A percentile compares a stretch with the other conserved stretches of the same genome.
Conservation (phyloP, 129 eudicot species). For the Escallonia rubra region DNA sequence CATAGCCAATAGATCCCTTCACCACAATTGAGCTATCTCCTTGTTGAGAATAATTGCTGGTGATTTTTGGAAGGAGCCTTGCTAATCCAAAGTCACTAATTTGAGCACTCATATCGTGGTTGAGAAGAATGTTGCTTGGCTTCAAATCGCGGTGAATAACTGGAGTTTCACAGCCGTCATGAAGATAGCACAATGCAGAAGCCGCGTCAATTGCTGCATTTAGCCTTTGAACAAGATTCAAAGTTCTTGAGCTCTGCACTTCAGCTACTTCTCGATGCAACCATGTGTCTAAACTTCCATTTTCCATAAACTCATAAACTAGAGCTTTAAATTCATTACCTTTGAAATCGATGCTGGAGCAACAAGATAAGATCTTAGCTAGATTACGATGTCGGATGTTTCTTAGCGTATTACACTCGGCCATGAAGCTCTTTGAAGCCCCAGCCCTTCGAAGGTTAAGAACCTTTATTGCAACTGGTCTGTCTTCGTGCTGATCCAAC, state of each 20-base stretch:
- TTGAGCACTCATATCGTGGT: slow-evolving; percentile 16
- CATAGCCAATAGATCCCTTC: slow-evolving; percentile 32
- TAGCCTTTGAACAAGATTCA: slow-evolving; percentile 6
- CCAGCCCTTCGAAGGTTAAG: slow-evolving; percentile 7
- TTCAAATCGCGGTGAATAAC: slow-evolving; percentile 23
- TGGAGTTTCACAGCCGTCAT: slow-evolving; percentile 13
- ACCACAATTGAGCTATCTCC: slow-evolving; percentile 19
- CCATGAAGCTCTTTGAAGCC: slow-evolving; percentile 11
- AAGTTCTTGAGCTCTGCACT: background rate
- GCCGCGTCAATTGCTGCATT: slow-evolving; percentile 17
- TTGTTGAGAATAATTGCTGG: background rate
- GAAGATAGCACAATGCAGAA: slow-evolving; percentile 16
- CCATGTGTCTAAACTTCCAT: slow-evolving; percentile 13
- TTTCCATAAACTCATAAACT: slow-evolving; percentile 8
- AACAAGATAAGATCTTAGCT: slow-evolving; percentile 4
- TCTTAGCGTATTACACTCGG: slow-evolving; percentile 10
- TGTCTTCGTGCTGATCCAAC: background rate
- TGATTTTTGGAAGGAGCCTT: slow-evolving; percentile 3
- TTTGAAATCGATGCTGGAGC: slow-evolving; percentile 14
- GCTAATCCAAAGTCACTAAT: slow-evolving; percentile 22
- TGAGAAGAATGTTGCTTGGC: slow-evolving; percentile 37
- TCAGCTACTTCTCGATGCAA: slow-evolving; percentile 1
- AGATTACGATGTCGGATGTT: slow-evolving; percentile 13
- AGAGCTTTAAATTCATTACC: slow-evolving; percentile 5
- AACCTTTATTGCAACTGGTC: slow-evolving; percentile 9